Evolutionary conservation across 345 rosid genomes (phyloP), one percentile per base, ranked within the genome.

Genomic region (Populus euphratica): DNA sequence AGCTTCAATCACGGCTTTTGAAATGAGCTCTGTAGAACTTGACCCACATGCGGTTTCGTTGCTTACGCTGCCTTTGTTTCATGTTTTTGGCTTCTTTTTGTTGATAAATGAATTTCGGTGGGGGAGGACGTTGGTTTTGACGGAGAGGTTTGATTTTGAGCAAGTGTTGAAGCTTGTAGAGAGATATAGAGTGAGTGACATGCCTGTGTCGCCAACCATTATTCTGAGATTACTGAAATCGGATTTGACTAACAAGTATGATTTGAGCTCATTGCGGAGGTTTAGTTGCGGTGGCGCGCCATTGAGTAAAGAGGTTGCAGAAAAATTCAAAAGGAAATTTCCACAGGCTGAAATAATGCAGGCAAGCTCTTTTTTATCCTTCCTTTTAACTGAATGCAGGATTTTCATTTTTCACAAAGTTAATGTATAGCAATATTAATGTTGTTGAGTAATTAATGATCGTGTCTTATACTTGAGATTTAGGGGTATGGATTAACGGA

Each of bases 401-500:
- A 47, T 47, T 47, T 47, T 47, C 18, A 47, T 47, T 14, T 47
- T 14, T 47, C 52, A 16, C 52, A 14, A 47, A 47, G 18, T 16
- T 47, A 47, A 33, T 33, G 36, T 33, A 33, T 33, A 33, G 36
- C 5, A 33, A 4, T 5, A 33, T 16, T 47, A 47, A 16, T 47
- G 61, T 18, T 29, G 27, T 31, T 13, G 16, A 14, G 18, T 47
- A 47, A 47, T 10, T 0, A 64, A 13, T 65, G 21, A 65, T 31
- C 11, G 52, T 47, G 12, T 33, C n/a, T 25, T 33, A 29, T 63
- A 31, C 5, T 61, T 67, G 78, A 16, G 75, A 69, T 50, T 61
- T 29, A 93, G 98, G 98, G 98, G 52, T 94, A 94, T 87, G 98
- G 98, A 64, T 73, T 94, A 89, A 94, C 98, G 7, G 98, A 94